Evolutionary conservation across 345 rosid species (phyloP).

Genomic region (Salix caprea): DNA sequence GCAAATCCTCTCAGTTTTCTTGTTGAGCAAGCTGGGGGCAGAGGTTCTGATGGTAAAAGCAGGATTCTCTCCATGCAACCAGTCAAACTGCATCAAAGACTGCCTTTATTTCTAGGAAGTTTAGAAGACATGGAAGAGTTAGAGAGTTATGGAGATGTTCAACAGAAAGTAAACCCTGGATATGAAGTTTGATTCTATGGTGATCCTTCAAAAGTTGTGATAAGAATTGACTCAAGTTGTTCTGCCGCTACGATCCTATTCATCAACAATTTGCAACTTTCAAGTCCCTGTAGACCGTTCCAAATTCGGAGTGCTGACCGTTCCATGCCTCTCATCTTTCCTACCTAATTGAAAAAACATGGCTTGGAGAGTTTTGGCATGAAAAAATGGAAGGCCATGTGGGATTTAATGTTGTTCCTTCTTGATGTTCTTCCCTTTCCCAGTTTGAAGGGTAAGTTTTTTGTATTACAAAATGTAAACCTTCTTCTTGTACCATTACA

Average conservation of each 20-base stretch:
- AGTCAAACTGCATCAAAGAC: constrained; percentile 76
- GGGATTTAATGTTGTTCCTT: not conserved
- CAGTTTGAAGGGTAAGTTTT: not conserved
- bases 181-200: constrained; percentile 66
- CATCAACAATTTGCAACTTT: not conserved
- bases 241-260: not conserved
- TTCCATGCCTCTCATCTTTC: not conserved
- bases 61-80: constrained; percentile 85
- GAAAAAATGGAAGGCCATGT: not conserved
- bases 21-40: constrained; percentile 85
- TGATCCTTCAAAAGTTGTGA: not conserved
- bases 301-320: not conserved
- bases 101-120: constrained; percentile 83
- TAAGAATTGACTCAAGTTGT: not conserved
- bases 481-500: not conserved
- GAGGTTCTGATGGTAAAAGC: constrained; percentile 71
- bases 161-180: constrained; percentile 90
- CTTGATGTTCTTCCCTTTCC: no score
- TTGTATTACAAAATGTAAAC: not conserved
- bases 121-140: constrained; percentile 71
- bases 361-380: not conserved
- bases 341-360: not conserved
- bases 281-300: not conserved
- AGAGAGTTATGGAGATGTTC: constrained; percentile 77
- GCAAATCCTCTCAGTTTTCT: constrained; percentile 91